These are phyloP conservation scores for Fusarium coicis DNA, from an alignment of 2,329 filamentous ascomycete species.

Conservation along the genomic window DNA sequence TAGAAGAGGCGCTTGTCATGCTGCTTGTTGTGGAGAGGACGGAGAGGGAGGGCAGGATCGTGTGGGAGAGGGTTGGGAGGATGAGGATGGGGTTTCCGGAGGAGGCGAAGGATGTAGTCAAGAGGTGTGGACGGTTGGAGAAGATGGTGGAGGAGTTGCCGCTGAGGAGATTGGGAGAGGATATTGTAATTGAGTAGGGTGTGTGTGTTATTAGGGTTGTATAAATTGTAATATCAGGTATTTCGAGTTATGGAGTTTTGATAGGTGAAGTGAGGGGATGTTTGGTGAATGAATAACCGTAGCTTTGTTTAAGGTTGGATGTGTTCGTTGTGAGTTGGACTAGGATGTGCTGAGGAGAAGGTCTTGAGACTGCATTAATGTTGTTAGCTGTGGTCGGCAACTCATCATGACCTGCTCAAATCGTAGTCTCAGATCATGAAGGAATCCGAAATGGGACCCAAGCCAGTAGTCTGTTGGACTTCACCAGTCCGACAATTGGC, in stretches of 20 bases:
- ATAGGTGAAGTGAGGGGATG: no score
- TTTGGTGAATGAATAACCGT: neutral
- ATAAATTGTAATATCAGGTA: constrained; percentile 26
- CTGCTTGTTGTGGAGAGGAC: constrained; percentile 48
- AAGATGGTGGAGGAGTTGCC: constrained; percentile 48
- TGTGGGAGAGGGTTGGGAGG: constrained; percentile 50
- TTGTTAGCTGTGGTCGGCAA: no score
- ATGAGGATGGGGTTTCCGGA: constrained; percentile 50
- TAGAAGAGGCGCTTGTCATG: constrained; percentile 50
- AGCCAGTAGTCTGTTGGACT: neutral
- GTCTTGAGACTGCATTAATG: no score
- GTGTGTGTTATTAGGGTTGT: neutral
- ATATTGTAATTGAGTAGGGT: constrained; percentile 48
- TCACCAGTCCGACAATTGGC: neutral
- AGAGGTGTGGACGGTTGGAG: constrained; percentile 46
- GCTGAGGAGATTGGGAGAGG: constrained; percentile 47
- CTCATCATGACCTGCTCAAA: neutral
- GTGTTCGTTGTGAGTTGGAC: neutral
- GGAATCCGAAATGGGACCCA: neutral
- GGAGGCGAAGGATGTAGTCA: constrained; percentile 48
- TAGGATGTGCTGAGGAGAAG: neutral
- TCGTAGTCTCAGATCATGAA: neutral
- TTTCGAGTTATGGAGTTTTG: neutral
- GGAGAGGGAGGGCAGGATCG: constrained; percentile 17
- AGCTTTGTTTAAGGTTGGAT: neutral